These are phyloP conservation scores for Amaranthus tricolor DNA, from an alignment of 179 eudicot species.

Conservation along the genomic window DNA sequence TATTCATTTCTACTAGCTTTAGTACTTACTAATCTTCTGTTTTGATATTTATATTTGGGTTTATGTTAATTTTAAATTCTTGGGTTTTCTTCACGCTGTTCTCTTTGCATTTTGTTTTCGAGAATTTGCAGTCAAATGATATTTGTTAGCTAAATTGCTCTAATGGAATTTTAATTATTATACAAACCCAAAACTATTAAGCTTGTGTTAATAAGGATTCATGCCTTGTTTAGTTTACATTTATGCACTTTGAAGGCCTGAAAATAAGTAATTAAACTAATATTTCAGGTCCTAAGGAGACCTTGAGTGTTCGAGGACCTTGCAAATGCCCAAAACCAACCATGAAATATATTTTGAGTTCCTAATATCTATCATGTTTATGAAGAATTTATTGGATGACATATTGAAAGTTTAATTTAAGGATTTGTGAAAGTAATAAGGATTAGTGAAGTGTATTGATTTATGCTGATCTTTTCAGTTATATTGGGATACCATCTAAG, in stretches of 20 bases:
- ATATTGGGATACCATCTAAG: not conserved
- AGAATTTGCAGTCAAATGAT: not conserved
- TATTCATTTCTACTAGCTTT: not conserved
- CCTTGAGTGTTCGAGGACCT: too few relatives aligned
- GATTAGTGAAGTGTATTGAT: not conserved
- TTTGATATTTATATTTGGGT: not conserved
- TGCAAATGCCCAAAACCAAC: too few relatives aligned
- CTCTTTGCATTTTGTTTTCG: not conserved
- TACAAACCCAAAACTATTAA: not conserved
- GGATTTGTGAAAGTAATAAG: not conserved
- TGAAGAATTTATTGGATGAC: not conserved
- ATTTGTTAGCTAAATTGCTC: constrained; percentile 4
- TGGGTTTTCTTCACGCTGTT: not conserved
- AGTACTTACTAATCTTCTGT: not conserved
- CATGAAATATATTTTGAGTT: not conserved
- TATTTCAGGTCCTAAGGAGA: too few relatives aligned
- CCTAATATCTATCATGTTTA: not conserved
- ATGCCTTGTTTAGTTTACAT: not conserved
- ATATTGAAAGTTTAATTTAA: not conserved
- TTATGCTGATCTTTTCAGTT: not conserved
- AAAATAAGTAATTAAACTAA: too few relatives aligned
- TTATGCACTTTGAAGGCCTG: too few relatives aligned
- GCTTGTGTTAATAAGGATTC: not conserved
- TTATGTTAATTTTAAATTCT: not conserved
- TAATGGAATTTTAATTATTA: not conserved